A percentile compares a stretch with the other conserved stretches of the same genome.
phyloP scores from a whole-genome alignment of 2,329 filamentous ascomycete species.

The Orbilia blumenaviensis region DNA sequence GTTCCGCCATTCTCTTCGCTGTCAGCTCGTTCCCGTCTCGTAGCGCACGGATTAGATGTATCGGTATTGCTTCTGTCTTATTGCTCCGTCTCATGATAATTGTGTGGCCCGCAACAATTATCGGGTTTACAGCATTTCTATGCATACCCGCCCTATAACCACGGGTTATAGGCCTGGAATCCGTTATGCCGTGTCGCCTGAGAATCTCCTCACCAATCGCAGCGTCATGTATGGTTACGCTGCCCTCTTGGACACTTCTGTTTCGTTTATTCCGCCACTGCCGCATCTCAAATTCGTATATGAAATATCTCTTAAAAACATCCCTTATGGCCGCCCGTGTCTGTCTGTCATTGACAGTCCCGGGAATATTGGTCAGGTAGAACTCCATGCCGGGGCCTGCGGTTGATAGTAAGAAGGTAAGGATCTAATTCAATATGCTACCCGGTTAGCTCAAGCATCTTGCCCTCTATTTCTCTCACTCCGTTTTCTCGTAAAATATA shows the following conservation, averaged over 20 bases:
- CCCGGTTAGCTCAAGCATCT: too few relatives aligned
- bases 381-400: conserved; percentile 22
- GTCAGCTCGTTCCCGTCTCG: conserved; percentile 16
- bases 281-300: conserved; percentile 25
- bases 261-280: conserved; percentile 1
- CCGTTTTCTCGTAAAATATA: too few relatives aligned
- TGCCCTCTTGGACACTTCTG: not conserved
- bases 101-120: conserved; percentile 17
- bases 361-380: conserved; percentile 32
- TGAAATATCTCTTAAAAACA: conserved; percentile 33
- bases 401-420: too few relatives aligned
- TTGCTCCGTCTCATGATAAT: conserved; percentile 19
- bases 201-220: conserved; percentile 34
- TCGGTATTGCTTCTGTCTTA: not conserved
- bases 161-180: not conserved
- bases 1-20: not conserved
- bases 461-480: too few relatives aligned
- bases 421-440: too few relatives aligned
- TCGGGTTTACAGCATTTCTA: not conserved
- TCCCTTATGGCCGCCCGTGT: not conserved
- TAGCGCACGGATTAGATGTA: conserved; percentile 10
- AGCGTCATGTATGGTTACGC: conserved; percentile 20
- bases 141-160: not conserved
- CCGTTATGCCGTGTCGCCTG: not conserved
- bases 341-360: not conserved